A percentile compares a stretch with the other conserved stretches of the same genome.
Evolutionary conservation across 176 grass and related monocot genomes (phyloP).

Genomic region (Bonia amplexicaulis): DNA sequence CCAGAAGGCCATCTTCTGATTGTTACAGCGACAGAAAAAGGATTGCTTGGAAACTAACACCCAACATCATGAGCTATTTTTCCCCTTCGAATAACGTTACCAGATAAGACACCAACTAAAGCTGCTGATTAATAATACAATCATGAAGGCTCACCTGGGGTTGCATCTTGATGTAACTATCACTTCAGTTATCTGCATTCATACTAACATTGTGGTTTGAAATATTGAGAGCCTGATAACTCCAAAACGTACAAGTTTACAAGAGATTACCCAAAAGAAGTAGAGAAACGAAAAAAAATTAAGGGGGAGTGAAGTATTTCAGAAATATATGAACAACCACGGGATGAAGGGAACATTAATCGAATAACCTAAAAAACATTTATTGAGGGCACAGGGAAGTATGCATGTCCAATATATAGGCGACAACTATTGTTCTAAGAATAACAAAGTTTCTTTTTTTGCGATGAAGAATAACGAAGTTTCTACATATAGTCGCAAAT

Average conservation of each 20-base stretch:
- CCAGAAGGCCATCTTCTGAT: neutral
- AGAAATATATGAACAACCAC: neutral
- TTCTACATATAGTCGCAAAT: neutral
- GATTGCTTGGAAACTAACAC: conserved; percentile 28
- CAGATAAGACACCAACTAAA: conserved; percentile 24
- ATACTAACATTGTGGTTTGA: neutral
- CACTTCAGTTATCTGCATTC: conserved; percentile 19
- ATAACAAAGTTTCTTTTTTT: neutral
- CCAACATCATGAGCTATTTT: neutral
- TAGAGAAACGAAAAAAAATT: neutral
- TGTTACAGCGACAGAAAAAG: neutral
- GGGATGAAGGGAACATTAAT: neutral
- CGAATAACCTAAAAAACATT: neutral
- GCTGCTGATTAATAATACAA: conserved; percentile 25
- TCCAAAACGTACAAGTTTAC: neutral
- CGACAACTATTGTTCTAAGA: neutral
- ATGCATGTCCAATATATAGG: neutral
- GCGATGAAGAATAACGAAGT: neutral
- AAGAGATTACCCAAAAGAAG: neutral
- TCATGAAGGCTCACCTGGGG: neutral
- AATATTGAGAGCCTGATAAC: conserved; percentile 1
- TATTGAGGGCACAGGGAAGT: neutral
- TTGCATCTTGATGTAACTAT: conserved; percentile 28
- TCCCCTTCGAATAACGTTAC: conserved; percentile 5
- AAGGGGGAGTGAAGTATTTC: neutral